Evolutionary conservation across 805 yeast species (phyloP), one percentile per base, ranked within the genome.

Genomic region (Nakazawaea peltata): DNA sequence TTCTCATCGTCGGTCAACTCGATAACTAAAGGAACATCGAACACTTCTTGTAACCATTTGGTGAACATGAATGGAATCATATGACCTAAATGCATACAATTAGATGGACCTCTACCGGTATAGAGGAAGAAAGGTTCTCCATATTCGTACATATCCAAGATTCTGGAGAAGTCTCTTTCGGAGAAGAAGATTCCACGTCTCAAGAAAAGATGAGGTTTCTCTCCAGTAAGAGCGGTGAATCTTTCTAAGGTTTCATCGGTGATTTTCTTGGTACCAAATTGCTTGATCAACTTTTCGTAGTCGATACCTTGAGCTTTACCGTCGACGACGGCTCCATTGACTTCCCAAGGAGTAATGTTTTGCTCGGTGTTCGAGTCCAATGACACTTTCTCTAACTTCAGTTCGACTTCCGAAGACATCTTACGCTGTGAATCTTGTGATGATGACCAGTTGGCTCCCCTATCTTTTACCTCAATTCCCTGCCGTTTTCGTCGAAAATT

Each of bases 81-180:
- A 59, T 92, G 98, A 35, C 98, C 98, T 63, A 92, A 68, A 57
- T 92, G 98, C 84, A 92, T 81, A 15, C 92, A 81, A 48, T 81
- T 95, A 2, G 95, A 83, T 25, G 98, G 97, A 4, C 98, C 98
- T 57, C 98, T 75, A 26, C 98, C 98, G 12, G 98, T 92, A 57
- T 92, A 92, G 43, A 92, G 64, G 65, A 90, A 92, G 60, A 92
- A 92, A 21, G 88, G 95, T 61, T 92, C 86, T 15, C 95, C 95
- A 53, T 82, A 84, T 63, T 92, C 97, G 57, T 92, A 86, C 47
- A 87, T 60, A 54, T 84, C 94, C 52, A 90, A 69, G 51, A 90
- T 92, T 49, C 64, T 73, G 50, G 54, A 60, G 53, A 83, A 77
- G 58, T 83, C 92, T 62, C 98, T 73, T 58, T 88, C 96, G 23